Conservation (phyloP, 352 stramenopile species). For the Phytophthora aleatoria region DNA sequence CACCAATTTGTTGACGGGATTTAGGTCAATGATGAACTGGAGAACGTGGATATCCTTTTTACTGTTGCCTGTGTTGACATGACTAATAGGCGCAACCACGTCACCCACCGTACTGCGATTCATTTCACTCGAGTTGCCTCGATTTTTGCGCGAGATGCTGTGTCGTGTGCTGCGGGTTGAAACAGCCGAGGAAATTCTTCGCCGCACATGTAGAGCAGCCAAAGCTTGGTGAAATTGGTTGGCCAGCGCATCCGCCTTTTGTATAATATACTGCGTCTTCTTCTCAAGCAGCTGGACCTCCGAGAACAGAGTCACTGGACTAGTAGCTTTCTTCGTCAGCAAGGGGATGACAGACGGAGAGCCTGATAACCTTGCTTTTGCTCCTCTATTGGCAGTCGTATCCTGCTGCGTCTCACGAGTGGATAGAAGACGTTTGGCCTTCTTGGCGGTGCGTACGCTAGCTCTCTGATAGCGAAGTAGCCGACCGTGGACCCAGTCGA, state of each 20-base stretch:
- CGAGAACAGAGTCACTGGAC: constrained; percentile 30
- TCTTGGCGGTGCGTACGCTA: constrained; percentile 41
- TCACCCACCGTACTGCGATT: constrained; percentile 9
- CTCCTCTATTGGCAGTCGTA: not conserved
- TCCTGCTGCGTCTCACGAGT: constrained; percentile 6
- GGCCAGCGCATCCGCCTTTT: constrained; percentile 42
- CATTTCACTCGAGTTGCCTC: constrained; percentile 3
- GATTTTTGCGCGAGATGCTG: constrained; percentile 23
- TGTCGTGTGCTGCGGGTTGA: constrained; percentile 18
- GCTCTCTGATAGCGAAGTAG: constrained; percentile 49
- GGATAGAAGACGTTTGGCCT: constrained; percentile 37
- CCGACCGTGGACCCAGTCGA: constrained; percentile 59
- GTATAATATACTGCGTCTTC: constrained; percentile 64
- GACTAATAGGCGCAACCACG: not conserved
- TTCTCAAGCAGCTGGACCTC: constrained; percentile 55
- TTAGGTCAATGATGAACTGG: constrained; percentile 64
- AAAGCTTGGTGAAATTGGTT: constrained; percentile 35
- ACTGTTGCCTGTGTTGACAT: not conserved
- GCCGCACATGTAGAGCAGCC: constrained; percentile 5
- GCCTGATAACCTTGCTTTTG: constrained; percentile 3
- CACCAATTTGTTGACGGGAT: constrained; percentile 65
- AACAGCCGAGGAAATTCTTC: constrained; percentile 7
- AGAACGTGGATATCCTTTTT: constrained; percentile 26
- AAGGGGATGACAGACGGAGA: not conserved
- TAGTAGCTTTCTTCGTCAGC: constrained; percentile 10